A percentile compares a stretch with the other conserved stretches of the same genome.
Evolutionary conservation across 2,329 filamentous ascomycete genomes (phyloP).

Genomic region (Myriosclerotinia duriaeana): DNA sequence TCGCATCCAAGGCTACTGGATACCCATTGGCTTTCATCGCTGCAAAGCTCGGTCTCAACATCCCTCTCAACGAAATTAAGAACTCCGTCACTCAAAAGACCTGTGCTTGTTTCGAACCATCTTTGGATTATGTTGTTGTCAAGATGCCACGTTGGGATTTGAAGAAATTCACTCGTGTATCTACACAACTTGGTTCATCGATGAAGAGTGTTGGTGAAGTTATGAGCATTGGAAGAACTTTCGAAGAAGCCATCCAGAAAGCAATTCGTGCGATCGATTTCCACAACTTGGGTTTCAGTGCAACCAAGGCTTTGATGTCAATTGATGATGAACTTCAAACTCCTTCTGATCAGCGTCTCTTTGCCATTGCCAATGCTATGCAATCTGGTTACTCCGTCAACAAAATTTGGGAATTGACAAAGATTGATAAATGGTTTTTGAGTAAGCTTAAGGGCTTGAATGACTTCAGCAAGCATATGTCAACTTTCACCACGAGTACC

Average conservation of each 20-base stretch:
- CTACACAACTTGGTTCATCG: slow-evolving; percentile 92
- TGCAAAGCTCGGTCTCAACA: slow-evolving; percentile 95
- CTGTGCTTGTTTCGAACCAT: slow-evolving; percentile 97
- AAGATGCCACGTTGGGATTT: slow-evolving; percentile 99
- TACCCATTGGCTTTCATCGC: slow-evolving; percentile 97
- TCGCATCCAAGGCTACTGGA: slow-evolving; percentile 96
- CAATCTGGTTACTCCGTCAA: slow-evolving; percentile 96
- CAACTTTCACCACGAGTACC: slow-evolving; percentile 54
- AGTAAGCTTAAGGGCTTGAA: slow-evolving; percentile 98
- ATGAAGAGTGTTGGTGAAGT: slow-evolving; percentile 99
- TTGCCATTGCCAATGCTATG: slow-evolving; percentile 97
- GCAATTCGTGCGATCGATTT: slow-evolving; percentile 97
- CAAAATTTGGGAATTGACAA: slow-evolving; percentile 88
- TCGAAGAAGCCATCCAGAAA: slow-evolving; percentile 99
- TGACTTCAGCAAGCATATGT: slow-evolving; percentile 52
- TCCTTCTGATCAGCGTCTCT: slow-evolving; percentile 94
- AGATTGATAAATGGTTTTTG: slow-evolving; percentile 99
- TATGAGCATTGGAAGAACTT: slow-evolving; percentile 98
- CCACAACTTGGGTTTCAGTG: slow-evolving; percentile 87
- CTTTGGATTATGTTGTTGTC: slow-evolving; percentile 94
- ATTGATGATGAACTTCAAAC: slow-evolving; percentile 85
- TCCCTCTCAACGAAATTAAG: slow-evolving; percentile 90
- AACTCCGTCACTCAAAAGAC: slow-evolving; percentile 99
- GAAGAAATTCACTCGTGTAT: slow-evolving; percentile 98
- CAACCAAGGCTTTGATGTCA: slow-evolving; percentile 83